These are phyloP conservation scores for Suillus brevipes DNA, from an alignment of 768 basidiomycete genomes.

Conservation along the genomic window DNA sequence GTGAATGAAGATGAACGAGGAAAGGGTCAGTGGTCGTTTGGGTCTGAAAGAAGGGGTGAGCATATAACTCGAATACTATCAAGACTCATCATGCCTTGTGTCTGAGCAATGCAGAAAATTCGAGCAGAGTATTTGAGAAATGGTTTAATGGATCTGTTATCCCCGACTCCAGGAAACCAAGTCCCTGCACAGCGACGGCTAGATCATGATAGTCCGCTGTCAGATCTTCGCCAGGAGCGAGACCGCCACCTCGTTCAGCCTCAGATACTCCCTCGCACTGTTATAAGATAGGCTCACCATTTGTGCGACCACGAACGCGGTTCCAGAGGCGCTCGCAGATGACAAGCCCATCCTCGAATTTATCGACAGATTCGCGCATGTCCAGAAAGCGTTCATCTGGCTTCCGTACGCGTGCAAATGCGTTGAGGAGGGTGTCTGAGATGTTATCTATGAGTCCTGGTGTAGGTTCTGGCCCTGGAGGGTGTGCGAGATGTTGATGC, in stretches of 20 bases:
- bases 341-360: slow-evolving; percentile 92
- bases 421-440: slow-evolving; percentile 94
- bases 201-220: slow-evolving; percentile 97
- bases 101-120: slow-evolving; percentile 88
- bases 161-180: slow-evolving; percentile 97
- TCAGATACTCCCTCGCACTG: slow-evolving; percentile 54
- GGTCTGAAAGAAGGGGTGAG: slow-evolving; percentile 48
- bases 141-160: slow-evolving; percentile 97
- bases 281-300: slow-evolving; percentile 62
- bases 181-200: slow-evolving; percentile 92
- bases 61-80: slow-evolving; percentile 1
- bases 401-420: slow-evolving; percentile 93
- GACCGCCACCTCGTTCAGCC: slow-evolving; percentile 82
- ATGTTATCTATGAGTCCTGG: slow-evolving; percentile 90
- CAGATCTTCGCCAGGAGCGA: slow-evolving; percentile 88
- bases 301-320: slow-evolving; percentile 76
- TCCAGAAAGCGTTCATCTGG: slow-evolving; percentile 93
- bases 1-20: slow-evolving; percentile 84
- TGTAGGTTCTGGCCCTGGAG: slow-evolving; percentile 78
- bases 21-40: slow-evolving; percentile 92
- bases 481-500: slow-evolving; percentile 94
- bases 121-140: slow-evolving; percentile 93
- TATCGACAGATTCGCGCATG: slow-evolving; percentile 91
- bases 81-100: slow-evolving; percentile 59
- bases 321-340: slow-evolving; percentile 80